These are phyloP conservation scores for Filosporella fistucella DNA, from an alignment of 495 filamentous ascomycete genomes.

Conservation along the genomic window DNA sequence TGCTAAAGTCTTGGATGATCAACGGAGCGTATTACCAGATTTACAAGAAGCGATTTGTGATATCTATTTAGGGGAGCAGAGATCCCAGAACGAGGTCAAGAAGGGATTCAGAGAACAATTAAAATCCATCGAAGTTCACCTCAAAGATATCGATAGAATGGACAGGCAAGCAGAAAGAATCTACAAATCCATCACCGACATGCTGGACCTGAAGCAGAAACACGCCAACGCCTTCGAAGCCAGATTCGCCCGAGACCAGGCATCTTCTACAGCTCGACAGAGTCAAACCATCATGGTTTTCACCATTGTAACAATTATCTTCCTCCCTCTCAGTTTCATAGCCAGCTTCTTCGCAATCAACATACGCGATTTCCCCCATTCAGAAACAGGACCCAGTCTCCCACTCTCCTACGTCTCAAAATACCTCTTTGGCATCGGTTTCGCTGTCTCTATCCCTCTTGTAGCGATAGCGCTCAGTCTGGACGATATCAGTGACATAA, in stretches of 20 bases:
- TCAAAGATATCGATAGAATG: constrained; percentile 65
- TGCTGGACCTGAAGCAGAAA: constrained; percentile 62
- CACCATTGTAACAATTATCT: constrained; percentile 41
- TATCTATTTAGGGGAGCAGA: constrained; percentile 46
- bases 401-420: constrained; percentile 54
- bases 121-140: constrained; percentile 54
- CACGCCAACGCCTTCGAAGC: constrained; percentile 70
- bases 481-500: constrained; percentile 46
- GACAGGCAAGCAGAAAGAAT: constrained; percentile 62
- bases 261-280: constrained; percentile 59
- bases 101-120: constrained; percentile 56
- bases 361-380: constrained; percentile 42
- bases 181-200: constrained; percentile 57
- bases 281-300: constrained; percentile 73
- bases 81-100: constrained; percentile 48
- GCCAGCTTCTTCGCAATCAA: constrained; percentile 64
- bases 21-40: constrained; percentile 48
- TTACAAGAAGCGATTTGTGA: constrained; percentile 45
- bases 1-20: constrained; percentile 53
- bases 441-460: constrained; percentile 60
- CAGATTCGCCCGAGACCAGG: constrained; percentile 62
- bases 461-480: constrained; percentile 54
- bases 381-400: constrained; percentile 30
- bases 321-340: constrained; percentile 61
- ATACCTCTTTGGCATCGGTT: constrained; percentile 63